Evolutionary conservation across 2,329 filamentous ascomycete genomes (phyloP).

Genomic region (Cercospora sp.): DNA sequence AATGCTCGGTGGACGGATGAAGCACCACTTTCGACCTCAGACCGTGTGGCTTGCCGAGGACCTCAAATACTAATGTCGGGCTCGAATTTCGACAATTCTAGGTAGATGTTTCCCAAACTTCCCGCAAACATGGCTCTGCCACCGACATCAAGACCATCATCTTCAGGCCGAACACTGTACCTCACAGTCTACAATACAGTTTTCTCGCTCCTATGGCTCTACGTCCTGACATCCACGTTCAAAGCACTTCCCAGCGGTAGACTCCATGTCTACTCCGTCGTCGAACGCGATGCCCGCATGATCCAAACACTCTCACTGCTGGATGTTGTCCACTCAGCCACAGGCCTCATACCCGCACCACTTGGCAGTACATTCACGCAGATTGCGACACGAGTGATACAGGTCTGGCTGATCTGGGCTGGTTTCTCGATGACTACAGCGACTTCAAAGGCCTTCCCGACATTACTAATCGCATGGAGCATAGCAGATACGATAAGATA

Average conservation of each 20-base stretch:
- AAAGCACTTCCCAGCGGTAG: background rate
- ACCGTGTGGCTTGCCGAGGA: background rate
- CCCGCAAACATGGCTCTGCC: background rate
- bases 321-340: constrained; percentile 12
- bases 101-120: too few species aligned
- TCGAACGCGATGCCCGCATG: constrained; percentile 5
- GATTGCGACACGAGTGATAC: constrained; percentile 14
- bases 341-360: constrained; percentile 12
- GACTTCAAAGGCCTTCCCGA: background rate
- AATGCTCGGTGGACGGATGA: constrained; percentile 8
- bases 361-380: constrained; percentile 17
- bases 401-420: constrained; percentile 19
- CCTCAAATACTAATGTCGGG: background rate
- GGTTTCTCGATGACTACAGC: constrained; percentile 11
- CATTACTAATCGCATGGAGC: constrained; percentile 12
- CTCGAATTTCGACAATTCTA: background rate
- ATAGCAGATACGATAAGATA: constrained; percentile 14
- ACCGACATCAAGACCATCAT: background rate
- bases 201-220: constrained; percentile 1
- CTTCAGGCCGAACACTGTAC: background rate
- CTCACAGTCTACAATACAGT: constrained; percentile 10
- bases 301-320: constrained; percentile 14
- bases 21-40: constrained; percentile 9
- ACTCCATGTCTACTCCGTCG: background rate
- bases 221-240: background rate